Base-by-base conservation (phyloP, 805 yeast species). In the Saturnispora halmiae region DNA sequence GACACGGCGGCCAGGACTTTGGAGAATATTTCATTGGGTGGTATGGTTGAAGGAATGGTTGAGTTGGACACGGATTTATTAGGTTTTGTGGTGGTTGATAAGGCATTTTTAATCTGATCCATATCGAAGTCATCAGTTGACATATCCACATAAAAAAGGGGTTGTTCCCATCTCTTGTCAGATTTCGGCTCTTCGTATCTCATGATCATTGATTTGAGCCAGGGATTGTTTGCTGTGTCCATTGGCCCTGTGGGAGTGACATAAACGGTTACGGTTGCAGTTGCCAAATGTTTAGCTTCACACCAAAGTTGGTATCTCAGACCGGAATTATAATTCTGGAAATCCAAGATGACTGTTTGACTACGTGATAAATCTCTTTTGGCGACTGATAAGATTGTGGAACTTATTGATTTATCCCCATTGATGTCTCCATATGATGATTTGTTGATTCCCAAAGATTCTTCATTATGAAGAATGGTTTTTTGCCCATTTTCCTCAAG, bases 151-250 rank as follows among this genome's bases (percentile, higher is more conserved):
- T 85, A 76, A 54, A 87, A 79, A 46, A 90, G 63, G 5, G 98
- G 98, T 4, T 94, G 77, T 55, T 92, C 98, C 98, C 98, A 92
- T 45, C 96, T 65, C 21, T 80, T 75, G 52, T 75, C 73, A 25
- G 78, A 77, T 55, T 85, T 82, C 1, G 98, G 98, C 57, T 92
- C 98, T 60, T 92, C 98, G 55, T 79, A 92, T 44, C 98, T 62
- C 76, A 87, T 82, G 3, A 76, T 71, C 43, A 90, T 64, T 39
- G 81, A 88, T 13, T 69, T 69, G 21, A 85, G 60, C 26, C 73
- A 77, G 2, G 65, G 68, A 34, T 75, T 79, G 1, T 74, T 79
- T 4, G 71, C 49, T n/a, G 29, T 22, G n/a, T 27, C 29, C 25
- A 40, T 18, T 13, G 36, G 42, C 4, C 14, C 31, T 9, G 43